Evolutionary conservation across 2,329 filamentous ascomycete species (phyloP).

Genomic region (Davidsoniella virescens): DNA sequence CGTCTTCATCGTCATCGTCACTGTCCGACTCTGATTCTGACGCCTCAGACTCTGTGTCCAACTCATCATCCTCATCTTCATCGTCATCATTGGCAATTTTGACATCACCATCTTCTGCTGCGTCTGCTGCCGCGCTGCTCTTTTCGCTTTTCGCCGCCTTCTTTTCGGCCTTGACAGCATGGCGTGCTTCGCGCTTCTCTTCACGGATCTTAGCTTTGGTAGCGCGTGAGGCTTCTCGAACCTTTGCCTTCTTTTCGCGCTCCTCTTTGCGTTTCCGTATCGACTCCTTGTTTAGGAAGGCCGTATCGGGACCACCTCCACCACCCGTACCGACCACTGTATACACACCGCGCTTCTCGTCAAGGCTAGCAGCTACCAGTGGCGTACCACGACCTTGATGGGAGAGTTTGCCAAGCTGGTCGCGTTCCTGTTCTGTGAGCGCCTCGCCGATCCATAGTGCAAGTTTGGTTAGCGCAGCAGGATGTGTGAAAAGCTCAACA

Average conservation of each 20-base stretch:
- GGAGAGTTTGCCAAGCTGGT: constrained; percentile 50
- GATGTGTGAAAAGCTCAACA: constrained; percentile 79
- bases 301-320: constrained; percentile 59
- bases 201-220: constrained; percentile 42
- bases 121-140: background rate
- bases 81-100: constrained; percentile 24
- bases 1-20: constrained; percentile 30
- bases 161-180: background rate
- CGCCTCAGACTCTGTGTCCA: constrained; percentile 26
- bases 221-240: constrained; percentile 39
- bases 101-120: background rate
- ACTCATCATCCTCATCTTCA: constrained; percentile 33
- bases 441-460: constrained; percentile 91
- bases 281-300: constrained; percentile 50
- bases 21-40: constrained; percentile 18
- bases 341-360: constrained; percentile 76
- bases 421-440: constrained; percentile 73
- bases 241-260: constrained; percentile 45
- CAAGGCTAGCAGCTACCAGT: constrained; percentile 75
- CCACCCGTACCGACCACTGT: constrained; percentile 86
- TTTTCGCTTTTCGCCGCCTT: constrained; percentile 12
- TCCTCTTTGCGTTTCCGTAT: constrained; percentile 47
- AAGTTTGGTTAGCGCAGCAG: constrained; percentile 81
- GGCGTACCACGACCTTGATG: constrained; percentile 61
- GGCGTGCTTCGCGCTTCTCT: constrained; percentile 33